These are phyloP conservation scores for Cyberlindnera suaveolens DNA, from an alignment of 805 yeast genomes.

Conservation along the genomic window DNA sequence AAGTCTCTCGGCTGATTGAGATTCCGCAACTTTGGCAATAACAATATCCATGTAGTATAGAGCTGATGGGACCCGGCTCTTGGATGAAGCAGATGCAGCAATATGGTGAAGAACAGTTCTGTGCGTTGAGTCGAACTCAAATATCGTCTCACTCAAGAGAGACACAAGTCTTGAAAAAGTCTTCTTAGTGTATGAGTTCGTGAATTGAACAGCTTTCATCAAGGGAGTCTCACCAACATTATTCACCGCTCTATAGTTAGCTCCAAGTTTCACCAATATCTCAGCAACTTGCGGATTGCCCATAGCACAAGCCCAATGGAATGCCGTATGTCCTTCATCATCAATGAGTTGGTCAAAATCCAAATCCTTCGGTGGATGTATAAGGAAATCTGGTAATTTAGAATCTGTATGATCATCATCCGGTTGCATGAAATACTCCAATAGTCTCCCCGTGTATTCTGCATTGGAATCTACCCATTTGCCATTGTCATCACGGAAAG, in stretches of 20 bases:
- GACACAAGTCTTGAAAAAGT: constrained; percentile 77
- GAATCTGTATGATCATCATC: constrained; percentile 41
- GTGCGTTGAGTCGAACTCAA: constrained; percentile 65
- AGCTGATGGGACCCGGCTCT: constrained; percentile 69
- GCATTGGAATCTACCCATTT: constrained; percentile 29
- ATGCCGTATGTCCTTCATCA: constrained; percentile 89
- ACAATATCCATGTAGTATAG: constrained; percentile 75
- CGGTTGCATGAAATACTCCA: constrained; percentile 50
- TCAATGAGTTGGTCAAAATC: constrained; percentile 77
- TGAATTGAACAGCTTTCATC: constrained; percentile 77
- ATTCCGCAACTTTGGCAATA: constrained; percentile 64
- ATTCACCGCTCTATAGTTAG: constrained; percentile 54
- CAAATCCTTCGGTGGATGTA: constrained; percentile 58
- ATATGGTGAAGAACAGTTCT: constrained; percentile 86
- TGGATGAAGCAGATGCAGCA: constrained; percentile 60
- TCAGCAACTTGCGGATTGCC: constrained; percentile 78
- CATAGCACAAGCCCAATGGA: constrained; percentile 98
- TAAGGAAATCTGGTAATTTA: constrained; percentile 56
- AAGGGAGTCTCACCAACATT: constrained; percentile 82
- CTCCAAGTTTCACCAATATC: constrained; percentile 68
- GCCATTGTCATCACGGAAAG: constrained; percentile 5
- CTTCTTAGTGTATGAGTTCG: constrained; percentile 77
- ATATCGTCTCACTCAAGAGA: constrained; percentile 67
- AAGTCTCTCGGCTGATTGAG: constrained; percentile 54
- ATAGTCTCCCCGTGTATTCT: constrained; percentile 39